Conservation (phyloP, 768 basidiomycete species). For the Scleroderma bovista region DNA sequence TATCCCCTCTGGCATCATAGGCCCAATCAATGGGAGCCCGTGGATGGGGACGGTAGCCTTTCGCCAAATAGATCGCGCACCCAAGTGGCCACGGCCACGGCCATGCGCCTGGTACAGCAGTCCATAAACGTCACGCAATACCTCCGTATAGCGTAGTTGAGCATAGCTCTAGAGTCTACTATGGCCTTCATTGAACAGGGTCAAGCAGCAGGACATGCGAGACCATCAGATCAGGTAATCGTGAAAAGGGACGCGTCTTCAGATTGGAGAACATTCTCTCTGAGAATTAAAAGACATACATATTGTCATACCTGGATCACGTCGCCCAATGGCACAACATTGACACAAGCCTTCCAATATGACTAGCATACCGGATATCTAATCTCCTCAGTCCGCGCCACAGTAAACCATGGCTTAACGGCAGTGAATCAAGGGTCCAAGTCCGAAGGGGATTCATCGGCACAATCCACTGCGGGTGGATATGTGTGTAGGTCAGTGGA, state of each 20-base stretch:
- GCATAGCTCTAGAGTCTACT: background rate
- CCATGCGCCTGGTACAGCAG: slow-evolving; percentile 7
- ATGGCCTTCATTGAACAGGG: slow-evolving; percentile 4
- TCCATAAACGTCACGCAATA: slow-evolving; percentile 3
- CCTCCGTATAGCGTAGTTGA: slow-evolving; percentile 7
- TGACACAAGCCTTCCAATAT: no score
- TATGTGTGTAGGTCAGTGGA: background rate
- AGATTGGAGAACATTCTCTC: background rate
- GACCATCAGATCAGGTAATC: background rate
- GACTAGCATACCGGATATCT: no score
- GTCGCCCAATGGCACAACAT: background rate
- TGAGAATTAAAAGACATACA: background rate
- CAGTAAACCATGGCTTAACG: slow-evolving; percentile 29
- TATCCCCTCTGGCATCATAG: no score
- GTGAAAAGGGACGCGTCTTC: background rate
- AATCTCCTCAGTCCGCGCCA: no score
- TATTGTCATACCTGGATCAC: background rate
- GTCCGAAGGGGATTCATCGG: slow-evolving; percentile 35
- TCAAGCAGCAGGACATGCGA: background rate
- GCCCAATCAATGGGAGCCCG: no score
- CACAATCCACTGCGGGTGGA: slow-evolving; percentile 6
- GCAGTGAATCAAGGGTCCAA: slow-evolving; percentile 41
- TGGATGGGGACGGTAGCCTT: background rate
- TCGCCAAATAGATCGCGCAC: background rate
- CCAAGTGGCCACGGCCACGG: background rate